These are phyloP conservation scores for Linderina pennispora DNA, from an alignment of 192 early-diverging fungal genomes.

Conservation along the genomic window DNA sequence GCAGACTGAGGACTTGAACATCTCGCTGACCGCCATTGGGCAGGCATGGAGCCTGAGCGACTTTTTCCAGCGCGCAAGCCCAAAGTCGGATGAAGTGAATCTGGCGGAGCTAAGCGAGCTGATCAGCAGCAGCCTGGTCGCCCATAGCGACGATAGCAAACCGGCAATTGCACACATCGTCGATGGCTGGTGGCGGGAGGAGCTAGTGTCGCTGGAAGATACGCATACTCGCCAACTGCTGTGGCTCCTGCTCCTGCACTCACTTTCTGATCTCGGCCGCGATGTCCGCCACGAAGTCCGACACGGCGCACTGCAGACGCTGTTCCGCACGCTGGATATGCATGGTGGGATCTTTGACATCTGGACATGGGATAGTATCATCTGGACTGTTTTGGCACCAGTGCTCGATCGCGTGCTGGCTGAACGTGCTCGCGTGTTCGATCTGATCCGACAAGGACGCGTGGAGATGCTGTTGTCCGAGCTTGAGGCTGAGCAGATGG, in stretches of 20 bases:
- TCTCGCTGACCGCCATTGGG: slow-evolving; percentile 86
- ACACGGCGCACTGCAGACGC: slow-evolving; percentile 88
- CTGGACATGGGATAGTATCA: slow-evolving; percentile 74
- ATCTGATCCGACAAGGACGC: not conserved
- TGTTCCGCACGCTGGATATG: slow-evolving; percentile 90
- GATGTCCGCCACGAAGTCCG: slow-evolving; percentile 88
- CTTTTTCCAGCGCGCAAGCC: slow-evolving; percentile 57
- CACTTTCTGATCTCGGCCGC: slow-evolving; percentile 75
- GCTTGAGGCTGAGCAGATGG: slow-evolving; percentile 7
- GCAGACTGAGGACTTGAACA: slow-evolving; percentile 88
- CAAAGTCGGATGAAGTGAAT: not conserved
- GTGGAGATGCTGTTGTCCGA: slow-evolving; percentile 8
- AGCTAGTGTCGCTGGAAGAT: slow-evolving; percentile 2
- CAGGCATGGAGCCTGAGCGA: slow-evolving; percentile 91
- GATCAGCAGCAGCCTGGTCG: slow-evolving; percentile 6
- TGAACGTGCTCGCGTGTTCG: slow-evolving; percentile 17
- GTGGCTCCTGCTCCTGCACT: slow-evolving; percentile 86
- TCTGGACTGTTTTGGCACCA: slow-evolving; percentile 86
- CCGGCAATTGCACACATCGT: slow-evolving; percentile 1
- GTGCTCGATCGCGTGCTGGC: slow-evolving; percentile 33
- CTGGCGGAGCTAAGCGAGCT: not conserved
- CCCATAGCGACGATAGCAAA: not conserved
- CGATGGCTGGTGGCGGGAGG: slow-evolving; percentile 17
- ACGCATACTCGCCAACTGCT: slow-evolving; percentile 48
- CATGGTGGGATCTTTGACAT: slow-evolving; percentile 68